Evolutionary conservation across 2,329 filamentous ascomycete genomes (phyloP).

Genomic region (Alternaria arborescens): DNA sequence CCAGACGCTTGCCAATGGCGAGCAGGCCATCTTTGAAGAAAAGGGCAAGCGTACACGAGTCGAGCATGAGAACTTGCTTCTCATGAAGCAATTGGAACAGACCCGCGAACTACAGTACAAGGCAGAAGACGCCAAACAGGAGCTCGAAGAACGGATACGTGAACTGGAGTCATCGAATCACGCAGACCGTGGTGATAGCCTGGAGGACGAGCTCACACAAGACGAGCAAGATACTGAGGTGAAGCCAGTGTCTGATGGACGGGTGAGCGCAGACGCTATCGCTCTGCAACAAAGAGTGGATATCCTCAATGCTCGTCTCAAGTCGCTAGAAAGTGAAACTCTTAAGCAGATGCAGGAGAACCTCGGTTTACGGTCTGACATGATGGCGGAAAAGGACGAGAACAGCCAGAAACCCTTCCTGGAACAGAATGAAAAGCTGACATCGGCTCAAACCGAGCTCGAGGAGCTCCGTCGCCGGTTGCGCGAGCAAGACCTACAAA

Average conservation of each 20-base stretch:
- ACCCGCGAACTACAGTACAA: slow-evolving; percentile 58
- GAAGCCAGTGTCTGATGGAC: slow-evolving; percentile 28
- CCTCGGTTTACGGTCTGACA: slow-evolving; percentile 48
- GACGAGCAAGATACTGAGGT: slow-evolving; percentile 40
- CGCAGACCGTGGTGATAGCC: slow-evolving; percentile 39
- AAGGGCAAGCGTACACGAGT: slow-evolving; percentile 58
- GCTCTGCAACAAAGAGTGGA: slow-evolving; percentile 54
- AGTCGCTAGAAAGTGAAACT: slow-evolving; percentile 51
- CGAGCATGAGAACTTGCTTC: slow-evolving; percentile 58
- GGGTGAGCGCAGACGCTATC: slow-evolving; percentile 46
- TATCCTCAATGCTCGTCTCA: slow-evolving; percentile 46
- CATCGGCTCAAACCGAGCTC: slow-evolving; percentile 45
- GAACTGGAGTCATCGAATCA: slow-evolving; percentile 51
- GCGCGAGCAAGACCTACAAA: slow-evolving; percentile 47
- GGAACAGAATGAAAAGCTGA: slow-evolving; percentile 51
- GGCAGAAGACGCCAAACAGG: slow-evolving; percentile 58
- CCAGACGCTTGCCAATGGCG: slow-evolving; percentile 59
- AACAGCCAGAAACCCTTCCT: slow-evolving; percentile 49
- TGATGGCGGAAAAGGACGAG: slow-evolving; percentile 49
- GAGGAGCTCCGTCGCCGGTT: slow-evolving; percentile 46
- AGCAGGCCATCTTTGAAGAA: slow-evolving; percentile 61
- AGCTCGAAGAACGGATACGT: slow-evolving; percentile 56
- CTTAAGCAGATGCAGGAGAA: slow-evolving; percentile 55
- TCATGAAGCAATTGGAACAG: slow-evolving; percentile 58
- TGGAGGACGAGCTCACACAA: slow-evolving; percentile 53